A percentile compares a stretch with the other conserved stretches of the same genome.
These are phyloP conservation scores for Cyberlindnera mrakii DNA, from an alignment of 805 yeast species.

Conservation along the genomic window DNA sequence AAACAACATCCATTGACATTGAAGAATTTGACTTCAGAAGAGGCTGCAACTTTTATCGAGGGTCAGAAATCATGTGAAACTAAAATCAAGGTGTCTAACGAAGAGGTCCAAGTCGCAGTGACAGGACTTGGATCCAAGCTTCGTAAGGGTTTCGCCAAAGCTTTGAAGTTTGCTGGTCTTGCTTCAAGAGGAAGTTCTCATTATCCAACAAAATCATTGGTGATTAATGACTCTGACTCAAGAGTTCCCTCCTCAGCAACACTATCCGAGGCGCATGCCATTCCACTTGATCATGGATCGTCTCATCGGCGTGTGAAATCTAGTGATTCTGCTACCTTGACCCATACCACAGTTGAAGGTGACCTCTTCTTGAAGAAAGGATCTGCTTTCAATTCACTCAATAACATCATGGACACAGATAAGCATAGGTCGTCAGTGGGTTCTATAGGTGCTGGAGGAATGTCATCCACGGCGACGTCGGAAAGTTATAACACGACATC, in stretches of 20 bases:
- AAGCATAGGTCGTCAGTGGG: conserved; percentile 16
- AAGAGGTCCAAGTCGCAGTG: conserved; percentile 73
- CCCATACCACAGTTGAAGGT: conserved; percentile 26
- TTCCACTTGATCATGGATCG: neutral
- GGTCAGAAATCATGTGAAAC: conserved; percentile 23
- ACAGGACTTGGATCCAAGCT: conserved; percentile 73
- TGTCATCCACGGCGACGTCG: conserved; percentile 1
- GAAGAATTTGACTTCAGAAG: conserved; percentile 31
- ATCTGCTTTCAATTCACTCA: conserved; percentile 22
- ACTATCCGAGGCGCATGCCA: neutral
- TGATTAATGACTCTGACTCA: neutral
- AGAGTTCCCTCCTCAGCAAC: neutral
- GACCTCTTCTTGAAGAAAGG: conserved; percentile 23
- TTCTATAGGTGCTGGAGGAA: conserved; percentile 1
- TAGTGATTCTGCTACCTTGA: conserved; percentile 16
- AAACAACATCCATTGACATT: conserved; percentile 70
- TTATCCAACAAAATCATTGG: neutral
- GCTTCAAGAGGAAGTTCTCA: neutral
- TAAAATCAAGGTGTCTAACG: conserved; percentile 51
- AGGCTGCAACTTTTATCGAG: conserved; percentile 17
- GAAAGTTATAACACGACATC: conserved; percentile 1
- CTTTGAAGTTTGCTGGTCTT: conserved; percentile 22
- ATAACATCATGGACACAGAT: conserved; percentile 21
- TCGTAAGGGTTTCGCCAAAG: conserved; percentile 25
- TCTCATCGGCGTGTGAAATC: conserved; percentile 20